Percentiles rank a stretch among this genome's conserved stretches.
Conservation (phyloP, 192 early-diverging fungal genomes). For the Entophlyctis luteolus region DNA sequence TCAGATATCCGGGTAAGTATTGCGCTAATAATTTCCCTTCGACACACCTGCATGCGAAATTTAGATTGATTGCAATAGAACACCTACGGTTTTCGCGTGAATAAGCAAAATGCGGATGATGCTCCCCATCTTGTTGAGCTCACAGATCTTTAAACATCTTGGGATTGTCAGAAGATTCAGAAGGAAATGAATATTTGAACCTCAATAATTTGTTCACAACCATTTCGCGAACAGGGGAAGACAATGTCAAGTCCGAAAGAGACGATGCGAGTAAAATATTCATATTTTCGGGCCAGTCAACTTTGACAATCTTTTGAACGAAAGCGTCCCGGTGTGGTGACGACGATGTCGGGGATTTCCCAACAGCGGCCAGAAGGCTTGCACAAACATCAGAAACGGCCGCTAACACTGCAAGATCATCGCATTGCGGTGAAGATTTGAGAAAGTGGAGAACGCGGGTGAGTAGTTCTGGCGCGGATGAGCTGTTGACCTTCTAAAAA, state of each 20-base stretch:
- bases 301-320: neutral
- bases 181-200: neutral
- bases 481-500: no score
- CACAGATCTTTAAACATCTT: neutral
- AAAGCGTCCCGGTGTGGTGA: neutral
- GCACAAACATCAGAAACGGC: no score
- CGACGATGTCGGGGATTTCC: neutral
- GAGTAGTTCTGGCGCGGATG: no score
- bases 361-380: neutral
- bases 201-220: neutral
- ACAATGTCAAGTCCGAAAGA: constrained; percentile 4
- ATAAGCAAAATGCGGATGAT: constrained; percentile 5
- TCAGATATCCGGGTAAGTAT: neutral
- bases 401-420: no score
- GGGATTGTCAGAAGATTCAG: neutral
- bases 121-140: neutral
- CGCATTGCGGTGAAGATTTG: no score
- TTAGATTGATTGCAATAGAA: neutral
- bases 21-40: neutral
- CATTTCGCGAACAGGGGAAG: neutral
- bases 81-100: constrained; percentile 5
- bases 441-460: no score
- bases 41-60: neutral
- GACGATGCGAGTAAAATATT: neutral
- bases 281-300: neutral